Evolutionary conservation across 805 yeast species (phyloP), one percentile per base, ranked within the genome.

Genomic region (Kuraishia ogatae): DNA sequence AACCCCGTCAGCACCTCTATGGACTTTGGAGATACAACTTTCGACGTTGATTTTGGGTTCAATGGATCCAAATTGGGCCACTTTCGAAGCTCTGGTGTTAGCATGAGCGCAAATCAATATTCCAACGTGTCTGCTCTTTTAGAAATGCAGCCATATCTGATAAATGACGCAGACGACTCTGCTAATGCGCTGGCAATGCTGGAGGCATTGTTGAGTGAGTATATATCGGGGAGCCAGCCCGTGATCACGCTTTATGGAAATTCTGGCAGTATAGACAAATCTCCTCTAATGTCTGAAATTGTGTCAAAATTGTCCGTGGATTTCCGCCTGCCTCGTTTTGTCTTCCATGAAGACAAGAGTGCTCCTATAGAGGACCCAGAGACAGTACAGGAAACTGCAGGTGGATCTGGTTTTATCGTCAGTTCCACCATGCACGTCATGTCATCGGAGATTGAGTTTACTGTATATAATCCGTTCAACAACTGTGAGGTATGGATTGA

Each of bases 371-470:
- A 39, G 50, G 26, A 43, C 5, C 24, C 21, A 11, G 51, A 29
- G 13, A 58, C 19, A 5, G 55, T 51, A 35, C 43, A 54, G 20
- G 29, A 26, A 20, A 50, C 35, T 53, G 24, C 59, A 10, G 53
- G 56, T 20, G 53, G 53, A 35, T 48, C 61, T 13, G 77, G 79
- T 1, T 82, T 82, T 55, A 66, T 83, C 6, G 53, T 78, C 1
- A 76, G 73, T 17, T 73, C 81, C 4, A 79, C 79, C 0, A 76
- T 83, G 67, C 86, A 83, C 64, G 59, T 83, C 2, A 67, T 82
- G 67, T 68, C 78, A 0, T 78, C 84, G 0, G 82, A 81, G 50
- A 72, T 81, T 4, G 85, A 82, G 59, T 62, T 83, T 55, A 75
- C 77, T 0, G 69, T 82, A 0, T 80, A 63, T 64, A 83, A 83